Evolutionary conservation across 2,329 filamentous ascomycete species (phyloP).

Genomic region (Didymella lethalis): DNA sequence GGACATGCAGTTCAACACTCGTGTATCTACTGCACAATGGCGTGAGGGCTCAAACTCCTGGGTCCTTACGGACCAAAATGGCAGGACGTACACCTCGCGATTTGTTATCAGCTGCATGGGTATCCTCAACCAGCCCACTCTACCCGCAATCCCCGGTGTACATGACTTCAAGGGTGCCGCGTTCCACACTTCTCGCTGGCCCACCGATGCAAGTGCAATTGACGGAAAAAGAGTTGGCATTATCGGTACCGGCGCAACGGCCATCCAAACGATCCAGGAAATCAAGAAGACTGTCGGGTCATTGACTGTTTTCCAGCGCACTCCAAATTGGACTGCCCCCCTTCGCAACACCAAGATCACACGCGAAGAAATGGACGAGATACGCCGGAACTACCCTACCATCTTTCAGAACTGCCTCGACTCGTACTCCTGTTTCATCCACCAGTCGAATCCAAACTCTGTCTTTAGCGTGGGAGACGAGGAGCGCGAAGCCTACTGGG

Average conservation of each 20-base stretch:
- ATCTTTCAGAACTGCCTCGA: constrained; percentile 29
- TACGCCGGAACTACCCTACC: constrained; percentile 24
- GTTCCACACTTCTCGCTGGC: constrained; percentile 66
- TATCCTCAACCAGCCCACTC: constrained; percentile 30
- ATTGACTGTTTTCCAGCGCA: constrained; percentile 69
- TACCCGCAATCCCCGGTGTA: constrained; percentile 33
- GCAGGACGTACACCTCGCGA: constrained; percentile 25
- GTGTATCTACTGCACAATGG: constrained; percentile 25
- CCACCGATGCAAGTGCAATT: constrained; percentile 61
- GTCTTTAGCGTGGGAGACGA: constrained; percentile 23
- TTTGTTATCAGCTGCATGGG: constrained; percentile 35
- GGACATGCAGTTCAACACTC: constrained; percentile 37
- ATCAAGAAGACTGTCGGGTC: constrained; percentile 59
- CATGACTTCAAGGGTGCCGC: constrained; percentile 28
- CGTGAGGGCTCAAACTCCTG: constrained; percentile 29
- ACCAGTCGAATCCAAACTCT: constrained; percentile 23
- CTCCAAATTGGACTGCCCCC: constrained; percentile 54
- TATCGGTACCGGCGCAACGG: constrained; percentile 66
- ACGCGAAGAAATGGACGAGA: constrained; percentile 27
- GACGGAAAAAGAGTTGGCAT: constrained; percentile 65
- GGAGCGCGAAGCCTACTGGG: constrained; percentile 30
- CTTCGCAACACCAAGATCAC: constrained; percentile 29
- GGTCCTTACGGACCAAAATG: constrained; percentile 25
- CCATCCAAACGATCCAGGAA: constrained; percentile 68
- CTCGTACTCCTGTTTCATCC: constrained; percentile 30